Evolutionary conservation across 768 basidiomycete genomes (phyloP).

Genomic region (Stropharia rugosoannulata): DNA sequence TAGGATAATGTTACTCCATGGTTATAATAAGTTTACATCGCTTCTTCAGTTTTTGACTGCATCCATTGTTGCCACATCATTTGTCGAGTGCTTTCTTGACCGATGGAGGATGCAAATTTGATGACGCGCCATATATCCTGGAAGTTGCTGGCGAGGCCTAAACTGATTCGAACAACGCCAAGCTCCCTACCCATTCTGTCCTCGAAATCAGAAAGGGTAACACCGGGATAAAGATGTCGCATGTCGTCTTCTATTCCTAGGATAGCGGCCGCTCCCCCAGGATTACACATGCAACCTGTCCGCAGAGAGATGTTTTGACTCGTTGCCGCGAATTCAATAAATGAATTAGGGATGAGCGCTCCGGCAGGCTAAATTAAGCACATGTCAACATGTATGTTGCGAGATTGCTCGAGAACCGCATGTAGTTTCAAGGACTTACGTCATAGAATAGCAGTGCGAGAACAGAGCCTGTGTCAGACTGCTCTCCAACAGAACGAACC

Average conservation of each 20-base stretch:
- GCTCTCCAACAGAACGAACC: slow-evolving; percentile 58
- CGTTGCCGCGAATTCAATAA: slow-evolving; percentile 70
- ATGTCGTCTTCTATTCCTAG: slow-evolving; percentile 67
- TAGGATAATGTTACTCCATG: background rate
- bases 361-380: slow-evolving; percentile 50
- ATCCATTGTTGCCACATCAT: slow-evolving; percentile 29
- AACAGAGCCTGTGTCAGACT: slow-evolving; percentile 63
- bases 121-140: slow-evolving; percentile 66
- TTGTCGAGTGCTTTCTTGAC: slow-evolving; percentile 25
- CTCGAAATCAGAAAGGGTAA: slow-evolving; percentile 64
- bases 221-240: slow-evolving; percentile 56
- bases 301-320: slow-evolving; percentile 68
- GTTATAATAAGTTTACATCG: slow-evolving; percentile 15
- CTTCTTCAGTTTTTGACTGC: slow-evolving; percentile 21
- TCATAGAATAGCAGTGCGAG: slow-evolving; percentile 62
- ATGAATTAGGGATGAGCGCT: slow-evolving; percentile 67
- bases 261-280: slow-evolving; percentile 75
- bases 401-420: background rate
- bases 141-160: slow-evolving; percentile 80
- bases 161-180: slow-evolving; percentile 74
- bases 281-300: slow-evolving; percentile 88
- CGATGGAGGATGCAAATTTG: slow-evolving; percentile 46
- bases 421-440: slow-evolving; percentile 39
- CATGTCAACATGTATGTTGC: background rate
- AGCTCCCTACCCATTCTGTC: slow-evolving; percentile 60